Base-by-base conservation (phyloP, 1,284 basidiomycete genomes). In the Cutaneotrichosporon mucoides region DNA sequence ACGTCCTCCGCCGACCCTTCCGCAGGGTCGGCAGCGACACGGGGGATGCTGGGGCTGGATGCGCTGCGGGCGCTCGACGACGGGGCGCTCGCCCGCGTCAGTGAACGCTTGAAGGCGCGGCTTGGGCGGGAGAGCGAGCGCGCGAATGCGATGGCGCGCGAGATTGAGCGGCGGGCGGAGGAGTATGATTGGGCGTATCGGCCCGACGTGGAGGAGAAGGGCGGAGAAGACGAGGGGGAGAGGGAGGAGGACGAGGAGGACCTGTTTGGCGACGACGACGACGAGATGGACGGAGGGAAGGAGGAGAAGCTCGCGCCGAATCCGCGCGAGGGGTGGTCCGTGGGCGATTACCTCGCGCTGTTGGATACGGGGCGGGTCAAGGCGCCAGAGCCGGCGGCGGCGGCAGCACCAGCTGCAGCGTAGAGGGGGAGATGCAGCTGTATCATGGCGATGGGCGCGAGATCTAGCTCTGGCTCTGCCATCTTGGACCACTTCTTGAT, bases 161-260 rank as follows among this genome's bases (percentile, higher is more conserved):
- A 71, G 52, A 65, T 72, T n/a, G 56, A 57, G 36, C 64, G 62
- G 43, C 56, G 59, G 35, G 64, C 61, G 44, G 67, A 67, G 6
- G 68, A 69, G 60, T 62, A 64, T 11, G 69, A 72, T 53, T 72
- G 69, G 71, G 45, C 50, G 24, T 64, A 71, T 64, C 59, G 71
- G n/a, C 55, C 69, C 11, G 66, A 55, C 33, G 65, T 66, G 43
- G 66, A 59, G 16, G 68, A 62, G 16, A 55, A 52, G 43, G 68
- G 55, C 13, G 62, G 64, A 12, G 59, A 59, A 44, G 56, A 59
- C 15, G 66, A 53, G n/a, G 65, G 58, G 0, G 24, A 24, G 24
- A 24, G 24, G 24, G 64, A 68, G 9, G 66, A 64, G 36, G 66
- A 54, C 0, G 62, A 54, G 12, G 55, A 60, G 7, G 64, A 66